Conservation (phyloP, 768 basidiomycete genomes). For the Mycena metata region DNA sequence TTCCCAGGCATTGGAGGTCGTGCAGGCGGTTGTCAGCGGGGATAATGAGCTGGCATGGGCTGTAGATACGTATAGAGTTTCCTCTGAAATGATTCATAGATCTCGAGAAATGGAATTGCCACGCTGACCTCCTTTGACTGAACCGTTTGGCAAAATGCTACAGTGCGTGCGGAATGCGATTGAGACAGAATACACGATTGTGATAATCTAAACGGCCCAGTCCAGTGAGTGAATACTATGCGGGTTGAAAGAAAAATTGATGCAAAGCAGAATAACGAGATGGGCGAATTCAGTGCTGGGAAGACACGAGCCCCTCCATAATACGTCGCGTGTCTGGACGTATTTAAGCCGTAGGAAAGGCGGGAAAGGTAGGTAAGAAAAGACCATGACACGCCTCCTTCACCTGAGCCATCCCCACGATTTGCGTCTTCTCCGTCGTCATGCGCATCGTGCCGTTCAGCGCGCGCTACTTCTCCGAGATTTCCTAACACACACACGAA, state of each 20-base stretch:
- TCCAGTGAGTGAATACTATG: no score
- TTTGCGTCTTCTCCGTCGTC: constrained; percentile 35
- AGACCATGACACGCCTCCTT: constrained; percentile 41
- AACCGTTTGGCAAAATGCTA: no score
- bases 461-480: constrained; percentile 27
- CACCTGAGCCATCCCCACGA: constrained; percentile 36
- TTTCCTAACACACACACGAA: constrained; percentile 10
- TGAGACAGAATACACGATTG: no score
- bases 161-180: no score
- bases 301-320: background rate
- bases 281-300: no score
- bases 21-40: constrained; percentile 80
- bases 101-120: no score
- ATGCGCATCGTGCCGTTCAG: constrained; percentile 4
- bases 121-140: no score
- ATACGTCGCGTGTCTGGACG: background rate
- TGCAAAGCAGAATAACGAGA: no score
- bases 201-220: no score
- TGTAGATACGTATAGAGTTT: background rate
- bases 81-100: no score
- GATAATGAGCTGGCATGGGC: constrained; percentile 49
- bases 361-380: background rate
- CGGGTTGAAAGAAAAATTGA: no score
- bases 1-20: constrained; percentile 67
- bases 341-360: background rate